phyloP scores from a whole-genome alignment of 179 eudicot genomes.

The Sideroxylon spinosum region DNA sequence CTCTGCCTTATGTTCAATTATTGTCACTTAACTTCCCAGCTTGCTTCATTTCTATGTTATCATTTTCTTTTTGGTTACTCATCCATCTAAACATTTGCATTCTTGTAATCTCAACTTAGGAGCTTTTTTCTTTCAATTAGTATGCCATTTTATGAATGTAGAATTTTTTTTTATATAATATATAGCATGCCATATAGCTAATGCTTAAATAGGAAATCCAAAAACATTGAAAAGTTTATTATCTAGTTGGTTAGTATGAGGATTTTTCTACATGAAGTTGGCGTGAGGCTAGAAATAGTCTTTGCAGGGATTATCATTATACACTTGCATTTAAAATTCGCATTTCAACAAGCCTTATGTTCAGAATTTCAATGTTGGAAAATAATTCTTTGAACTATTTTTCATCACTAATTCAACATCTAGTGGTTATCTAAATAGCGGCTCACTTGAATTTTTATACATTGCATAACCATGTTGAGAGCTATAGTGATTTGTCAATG shows the following conservation, averaged over 20 bases:
- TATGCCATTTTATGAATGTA: neutral
- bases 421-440: slow-evolving; percentile 6
- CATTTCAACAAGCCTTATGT: neutral
- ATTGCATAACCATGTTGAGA: slow-evolving; percentile 43
- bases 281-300: neutral
- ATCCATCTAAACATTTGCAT: neutral
- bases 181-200: neutral
- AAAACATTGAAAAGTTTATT: neutral
- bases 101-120: neutral
- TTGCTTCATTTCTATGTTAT: neutral
- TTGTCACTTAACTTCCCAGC: too few species aligned
- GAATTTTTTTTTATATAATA: neutral
- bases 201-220: neutral
- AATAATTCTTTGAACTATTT: neutral
- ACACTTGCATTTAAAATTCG: neutral
- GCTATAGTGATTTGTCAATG: slow-evolving; percentile 43
- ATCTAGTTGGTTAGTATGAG: neutral
- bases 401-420: slow-evolving; percentile 21
- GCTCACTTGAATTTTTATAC: neutral
- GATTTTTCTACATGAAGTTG: neutral
- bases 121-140: neutral
- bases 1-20: too few species aligned
- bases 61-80: neutral
- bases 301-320: neutral
- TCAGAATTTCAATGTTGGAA: neutral